Conservation (phyloP, 352 stramenopile genomes). For the Globisporangium acanthophoron region DNA sequence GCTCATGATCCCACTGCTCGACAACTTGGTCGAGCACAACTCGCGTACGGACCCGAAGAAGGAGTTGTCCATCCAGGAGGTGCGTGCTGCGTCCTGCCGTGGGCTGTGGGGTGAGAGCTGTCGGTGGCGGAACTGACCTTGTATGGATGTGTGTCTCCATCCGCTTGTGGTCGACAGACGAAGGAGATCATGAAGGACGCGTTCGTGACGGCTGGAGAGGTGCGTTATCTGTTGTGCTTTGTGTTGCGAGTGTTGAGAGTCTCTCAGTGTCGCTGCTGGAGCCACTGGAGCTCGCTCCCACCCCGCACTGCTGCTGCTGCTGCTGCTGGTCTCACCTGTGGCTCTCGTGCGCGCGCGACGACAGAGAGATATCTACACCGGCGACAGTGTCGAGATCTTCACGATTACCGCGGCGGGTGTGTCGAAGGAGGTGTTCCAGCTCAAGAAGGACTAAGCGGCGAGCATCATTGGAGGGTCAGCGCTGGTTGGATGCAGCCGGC, state of each 20-base stretch:
- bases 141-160: not conserved
- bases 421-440: slow-evolving; percentile 86
- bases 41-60: slow-evolving; percentile 90
- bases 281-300: not conserved
- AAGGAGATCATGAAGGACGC: slow-evolving; percentile 99
- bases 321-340: no score
- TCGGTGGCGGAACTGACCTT: not conserved
- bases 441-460: slow-evolving; percentile 93
- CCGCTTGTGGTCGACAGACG: slow-evolving; percentile 28
- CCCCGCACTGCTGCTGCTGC: no score
- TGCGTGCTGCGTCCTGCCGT: slow-evolving; percentile 6
- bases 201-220: slow-evolving; percentile 97
- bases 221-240: slow-evolving; percentile 12
- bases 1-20: slow-evolving; percentile 97
- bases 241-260: not conserved
- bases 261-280: not conserved
- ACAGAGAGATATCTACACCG: slow-evolving; percentile 98
- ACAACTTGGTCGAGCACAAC: slow-evolving; percentile 95
- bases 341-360: not conserved
- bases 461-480: not conserved
- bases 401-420: slow-evolving; percentile 94
- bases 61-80: slow-evolving; percentile 88
- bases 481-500: not conserved
- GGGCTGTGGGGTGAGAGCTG: not conserved
- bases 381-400: slow-evolving; percentile 97